Evolutionary conservation across 768 basidiomycete genomes (phyloP), one percentile per base, ranked within the genome.

Genomic region (Suillus fuscotomentosus): DNA sequence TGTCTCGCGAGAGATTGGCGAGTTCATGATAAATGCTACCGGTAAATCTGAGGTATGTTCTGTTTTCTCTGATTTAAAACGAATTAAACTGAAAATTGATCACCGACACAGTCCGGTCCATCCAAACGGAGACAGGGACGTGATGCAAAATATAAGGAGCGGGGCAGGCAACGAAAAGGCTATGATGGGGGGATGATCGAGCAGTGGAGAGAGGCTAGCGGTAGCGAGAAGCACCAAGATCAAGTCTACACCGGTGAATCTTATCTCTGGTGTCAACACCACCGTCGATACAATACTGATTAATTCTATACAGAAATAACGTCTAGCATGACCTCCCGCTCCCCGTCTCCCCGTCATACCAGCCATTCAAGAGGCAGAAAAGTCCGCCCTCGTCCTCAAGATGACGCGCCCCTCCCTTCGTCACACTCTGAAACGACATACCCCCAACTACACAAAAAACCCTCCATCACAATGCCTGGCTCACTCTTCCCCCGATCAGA

Each of bases 401-500:
- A 42, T 15, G 34, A 48, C 8, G 6, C 47, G 31, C 24, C 39
- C 15, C 15, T 41, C 77, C 13, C 70, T 71, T 22, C 73, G 76
- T 38, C 75, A 73, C 47, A 64, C 68, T 41, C 73, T 75, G 38
- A 24, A 15, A 9, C 9, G 41, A 17, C 10, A 36, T 59, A 59
- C 6, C 57, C 39, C 24, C 24, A 11, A 60, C 47, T 75, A 56
- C 73, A 63, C 42, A 75, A 70, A 48, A 66, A 73, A n/a, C 76
- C 77, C 9, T 85, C 85, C 3, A 70, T 82, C 0, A 87, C 86
- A 1, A 94, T 94, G 91, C 92, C 91, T 24, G 92, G 91, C 9
- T 84, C 92, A 1, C 83, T 94, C 14, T 91, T 87, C 70, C 85
- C 90, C 5, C 86, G 90, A 10, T 91, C 92, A 0, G 82, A 86